Evolutionary conservation across 768 basidiomycete genomes (phyloP).

Genomic region (Goffeauzyma gilvescens): DNA sequence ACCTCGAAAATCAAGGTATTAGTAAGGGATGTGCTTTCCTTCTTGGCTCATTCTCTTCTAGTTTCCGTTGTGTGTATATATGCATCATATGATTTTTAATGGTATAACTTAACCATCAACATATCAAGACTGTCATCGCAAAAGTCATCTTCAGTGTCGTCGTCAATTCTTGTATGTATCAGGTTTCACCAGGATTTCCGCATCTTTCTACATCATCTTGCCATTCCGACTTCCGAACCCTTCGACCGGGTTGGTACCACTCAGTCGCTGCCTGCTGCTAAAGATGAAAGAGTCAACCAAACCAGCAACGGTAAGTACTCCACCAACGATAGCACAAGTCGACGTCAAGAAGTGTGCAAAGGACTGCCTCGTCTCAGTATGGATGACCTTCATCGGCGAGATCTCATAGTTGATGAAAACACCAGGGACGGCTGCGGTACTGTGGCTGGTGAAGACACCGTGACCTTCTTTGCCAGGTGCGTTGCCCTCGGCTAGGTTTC

Average conservation of each 20-base stretch:
- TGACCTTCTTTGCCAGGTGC: slow-evolving; percentile 30
- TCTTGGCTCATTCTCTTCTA: no score
- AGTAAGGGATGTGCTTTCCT: no score
- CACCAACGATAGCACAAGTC: slow-evolving; percentile 96
- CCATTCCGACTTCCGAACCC: slow-evolving; percentile 26
- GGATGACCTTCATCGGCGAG: slow-evolving; percentile 84
- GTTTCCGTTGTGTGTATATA: no score
- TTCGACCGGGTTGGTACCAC: slow-evolving; percentile 16
- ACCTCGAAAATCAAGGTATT: no score
- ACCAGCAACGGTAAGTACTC: slow-evolving; percentile 83
- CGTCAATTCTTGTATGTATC: no score
- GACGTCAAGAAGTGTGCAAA: slow-evolving; percentile 98
- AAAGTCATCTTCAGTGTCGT: no score
- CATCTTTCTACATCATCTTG: slow-evolving; percentile 26
- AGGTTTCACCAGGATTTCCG: no score
- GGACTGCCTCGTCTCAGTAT: slow-evolving; percentile 73
- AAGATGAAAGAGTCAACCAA: slow-evolving; percentile 74
- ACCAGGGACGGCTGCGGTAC: slow-evolving; percentile 22
- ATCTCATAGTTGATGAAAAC: slow-evolving; percentile 63
- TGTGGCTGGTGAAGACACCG: slow-evolving; percentile 31
- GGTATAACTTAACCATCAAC: no score
- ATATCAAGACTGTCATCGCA: no score
- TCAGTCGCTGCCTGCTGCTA: slow-evolving; percentile 54
- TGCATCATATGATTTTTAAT: no score
- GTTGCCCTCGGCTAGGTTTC: slow-evolving; percentile 53